Conservation (phyloP, 805 yeast species). For the Teunomyces stri region DNA sequence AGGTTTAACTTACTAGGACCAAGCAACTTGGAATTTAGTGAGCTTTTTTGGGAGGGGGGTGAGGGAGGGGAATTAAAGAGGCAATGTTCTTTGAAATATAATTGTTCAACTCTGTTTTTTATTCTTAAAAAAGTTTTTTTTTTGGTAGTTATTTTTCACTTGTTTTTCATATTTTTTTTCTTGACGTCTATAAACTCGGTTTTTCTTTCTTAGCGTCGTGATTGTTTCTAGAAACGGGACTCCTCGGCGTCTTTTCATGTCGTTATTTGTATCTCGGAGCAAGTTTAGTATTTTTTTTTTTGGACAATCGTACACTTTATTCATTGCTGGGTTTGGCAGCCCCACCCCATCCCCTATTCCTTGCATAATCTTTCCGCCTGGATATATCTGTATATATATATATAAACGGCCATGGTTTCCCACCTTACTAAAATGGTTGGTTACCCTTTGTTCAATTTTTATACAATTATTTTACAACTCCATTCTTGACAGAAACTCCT, state of each 20-base stretch:
- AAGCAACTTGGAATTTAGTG: not conserved
- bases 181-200: not conserved
- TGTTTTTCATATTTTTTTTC: not conserved
- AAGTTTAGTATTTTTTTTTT: not conserved
- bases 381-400: not conserved
- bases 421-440: not conserved
- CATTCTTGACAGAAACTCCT: not conserved
- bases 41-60: not conserved
- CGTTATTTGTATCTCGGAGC: constrained; percentile 3
- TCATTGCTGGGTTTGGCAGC: not conserved
- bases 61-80: not conserved
- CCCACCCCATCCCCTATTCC: constrained; percentile 2
- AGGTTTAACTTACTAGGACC: not conserved
- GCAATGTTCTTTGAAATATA: not conserved
- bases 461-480: not conserved
- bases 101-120: too few relatives aligned
- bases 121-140: too few relatives aligned
- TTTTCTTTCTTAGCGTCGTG: constrained; percentile 1
- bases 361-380: not conserved
- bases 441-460: not conserved
- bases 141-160: too few relatives aligned
- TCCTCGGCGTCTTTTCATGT: not conserved
- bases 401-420: not conserved
- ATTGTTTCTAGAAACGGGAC: constrained; percentile 1
- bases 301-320: constrained; percentile 3